Base-by-base conservation (phyloP, 345 rosid species). In the Eucalyptus urophylla region DNA sequence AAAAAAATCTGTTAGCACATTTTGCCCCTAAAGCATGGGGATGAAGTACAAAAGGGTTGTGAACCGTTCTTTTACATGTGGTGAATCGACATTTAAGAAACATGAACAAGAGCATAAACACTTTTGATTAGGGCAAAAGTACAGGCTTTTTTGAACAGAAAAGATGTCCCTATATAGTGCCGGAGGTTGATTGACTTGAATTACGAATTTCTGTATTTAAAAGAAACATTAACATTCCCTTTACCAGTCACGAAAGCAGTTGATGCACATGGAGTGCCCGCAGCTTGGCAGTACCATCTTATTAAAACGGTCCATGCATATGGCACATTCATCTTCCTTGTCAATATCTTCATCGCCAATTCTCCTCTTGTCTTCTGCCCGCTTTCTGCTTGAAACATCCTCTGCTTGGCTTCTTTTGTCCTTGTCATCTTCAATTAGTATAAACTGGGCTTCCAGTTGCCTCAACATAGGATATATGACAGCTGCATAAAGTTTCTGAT, bases 201-300 rank as follows among this genome's bases (percentile, higher is more conserved):
- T 21, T 37, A 37, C 27, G 45, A 37, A 76, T 19, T 33, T 37
- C 83, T 76, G 83, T 76, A 11, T 37, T 10, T 21, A 76, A 76
- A 72, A 76, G 25, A 37, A 76, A 76, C 45, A 76, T 76, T 37
- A 37, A 37, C 27, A 19, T 37, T 37, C 27, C 83, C 83, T 76
- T 76, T 92, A 96, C 98, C 97, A 96, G 89, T 95, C 96, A 29
- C 91, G 94, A 92, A 93, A 96, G 93, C 98, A 95, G 89, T 83
- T 90, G 47, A 93, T 91, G 93, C 96, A 96, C 90, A 95, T 86
- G 88, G 95, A 94, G 54, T 96, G 98, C 49, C 95, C 94, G 31
- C 98, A 95, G 88, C 90, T 92, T 19, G 97, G 98, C 67, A 96
- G 91, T 12, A 92, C 93, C 93, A 93, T 92, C 92, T 92, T 94